phyloP scores from a whole-genome alignment of 2,329 filamentous ascomycete genomes.

The Aureobasidium sp. region DNA sequence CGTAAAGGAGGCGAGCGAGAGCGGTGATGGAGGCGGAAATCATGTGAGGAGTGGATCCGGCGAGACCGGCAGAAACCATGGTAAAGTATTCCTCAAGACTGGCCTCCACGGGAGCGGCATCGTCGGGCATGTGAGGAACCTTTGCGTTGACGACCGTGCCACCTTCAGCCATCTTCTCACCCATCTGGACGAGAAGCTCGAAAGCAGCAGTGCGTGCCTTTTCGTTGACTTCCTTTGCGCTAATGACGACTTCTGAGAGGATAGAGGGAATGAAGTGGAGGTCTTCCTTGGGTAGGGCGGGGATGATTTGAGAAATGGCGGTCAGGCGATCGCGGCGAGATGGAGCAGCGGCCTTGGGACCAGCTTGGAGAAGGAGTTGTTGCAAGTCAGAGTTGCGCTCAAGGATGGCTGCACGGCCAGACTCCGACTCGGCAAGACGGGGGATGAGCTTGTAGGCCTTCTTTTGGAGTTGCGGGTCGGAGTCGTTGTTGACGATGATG shows the following conservation, averaged over 20 bases:
- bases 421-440: constrained; percentile 73
- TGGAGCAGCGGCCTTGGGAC: constrained; percentile 79
- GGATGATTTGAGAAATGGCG: constrained; percentile 73
- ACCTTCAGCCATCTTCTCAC: constrained; percentile 69
- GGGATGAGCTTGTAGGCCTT: constrained; percentile 98
- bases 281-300: constrained; percentile 66
- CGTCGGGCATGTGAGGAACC: constrained; percentile 73
- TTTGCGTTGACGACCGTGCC: constrained; percentile 77
- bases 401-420: constrained; percentile 66
- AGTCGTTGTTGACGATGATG: constrained; percentile 69
- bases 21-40: constrained; percentile 95
- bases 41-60: constrained; percentile 91
- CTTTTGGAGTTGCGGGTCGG: constrained; percentile 92
- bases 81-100: constrained; percentile 94
- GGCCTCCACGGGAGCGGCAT: constrained; percentile 69
- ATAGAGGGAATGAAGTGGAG: constrained; percentile 91
- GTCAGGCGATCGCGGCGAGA: constrained; percentile 79
- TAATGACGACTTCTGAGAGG: constrained; percentile 89
- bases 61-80: constrained; percentile 94
- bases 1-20: constrained; percentile 84
- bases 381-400: constrained; percentile 76
- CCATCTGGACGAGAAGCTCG: constrained; percentile 82
- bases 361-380: constrained; percentile 67
- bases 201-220: constrained; percentile 85
- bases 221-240: constrained; percentile 96